These are phyloP conservation scores for Discostella pseudostelligera DNA, from an alignment of 108 stramenopile genomes.

Conservation along the genomic window DNA sequence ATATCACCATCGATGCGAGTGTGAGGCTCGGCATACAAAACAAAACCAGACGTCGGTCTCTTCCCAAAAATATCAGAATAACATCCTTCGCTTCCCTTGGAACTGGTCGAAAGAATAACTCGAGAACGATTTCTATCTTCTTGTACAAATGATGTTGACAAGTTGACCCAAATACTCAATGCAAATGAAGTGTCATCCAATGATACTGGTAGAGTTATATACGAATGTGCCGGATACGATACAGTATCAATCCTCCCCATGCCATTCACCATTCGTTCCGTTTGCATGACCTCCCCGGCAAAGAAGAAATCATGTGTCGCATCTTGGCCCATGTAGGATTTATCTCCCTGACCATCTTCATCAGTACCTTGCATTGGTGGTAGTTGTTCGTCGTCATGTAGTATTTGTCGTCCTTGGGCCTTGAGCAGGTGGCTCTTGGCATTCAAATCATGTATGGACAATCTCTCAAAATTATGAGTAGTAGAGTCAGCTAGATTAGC, in stretches of 20 bases:
- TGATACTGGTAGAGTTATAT: constrained; percentile 29
- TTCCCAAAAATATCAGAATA: constrained; percentile 24
- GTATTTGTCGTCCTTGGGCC: constrained; percentile 17
- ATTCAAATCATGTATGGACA: constrained; percentile 17
- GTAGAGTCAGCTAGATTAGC: too few species aligned
- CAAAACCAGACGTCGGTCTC: constrained; percentile 17
- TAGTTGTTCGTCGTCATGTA: not conserved
- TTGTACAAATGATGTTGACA: constrained; percentile 7
- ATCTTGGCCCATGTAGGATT: constrained; percentile 35
- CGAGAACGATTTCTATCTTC: constrained; percentile 6
- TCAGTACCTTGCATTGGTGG: constrained; percentile 1
- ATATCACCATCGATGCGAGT: constrained; percentile 5
- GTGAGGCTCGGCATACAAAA: constrained; percentile 40
- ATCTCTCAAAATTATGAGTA: too few species aligned
- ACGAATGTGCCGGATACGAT: constrained; percentile 25
- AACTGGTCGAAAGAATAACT: constrained; percentile 31
- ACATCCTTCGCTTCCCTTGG: constrained; percentile 16
- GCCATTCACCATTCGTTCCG: constrained; percentile 6
- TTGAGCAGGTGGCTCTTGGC: constrained; percentile 17
- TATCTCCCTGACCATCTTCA: constrained; percentile 4
- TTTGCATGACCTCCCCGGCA: constrained; percentile 15
- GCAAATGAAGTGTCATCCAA: constrained; percentile 34
- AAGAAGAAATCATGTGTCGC: constrained; percentile 38
- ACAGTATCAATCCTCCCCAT: constrained; percentile 8
- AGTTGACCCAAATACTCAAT: constrained; percentile 32